Evolutionary conservation across 495 filamentous ascomycete genomes (phyloP).

Genomic region (Echria macrotheca): DNA sequence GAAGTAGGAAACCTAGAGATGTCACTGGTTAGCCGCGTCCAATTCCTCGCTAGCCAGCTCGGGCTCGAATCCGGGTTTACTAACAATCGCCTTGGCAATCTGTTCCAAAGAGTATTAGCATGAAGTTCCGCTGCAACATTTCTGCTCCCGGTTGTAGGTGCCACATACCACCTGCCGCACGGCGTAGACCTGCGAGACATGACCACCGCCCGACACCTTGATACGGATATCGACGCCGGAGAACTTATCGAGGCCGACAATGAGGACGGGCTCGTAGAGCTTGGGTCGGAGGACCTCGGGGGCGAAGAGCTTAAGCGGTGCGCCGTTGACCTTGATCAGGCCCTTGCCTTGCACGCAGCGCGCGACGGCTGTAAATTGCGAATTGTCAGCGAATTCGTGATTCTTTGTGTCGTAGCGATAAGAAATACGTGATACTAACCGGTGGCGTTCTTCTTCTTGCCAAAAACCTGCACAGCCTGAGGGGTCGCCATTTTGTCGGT

Average conservation of each 20-base stretch:
- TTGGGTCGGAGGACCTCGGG: conserved; percentile 98
- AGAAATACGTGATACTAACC: conserved; percentile 22
- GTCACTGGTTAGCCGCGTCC: conserved; percentile 1
- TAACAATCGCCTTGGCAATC: conserved; percentile 68
- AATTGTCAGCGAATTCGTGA: conserved; percentile 9
- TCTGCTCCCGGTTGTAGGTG: background rate
- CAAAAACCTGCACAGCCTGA: conserved; percentile 35
- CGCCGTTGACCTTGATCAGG: conserved; percentile 97
- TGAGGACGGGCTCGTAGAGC: conserved; percentile 91
- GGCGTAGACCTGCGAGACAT: conserved; percentile 96
- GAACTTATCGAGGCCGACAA: conserved; percentile 96
- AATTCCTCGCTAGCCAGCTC: background rate
- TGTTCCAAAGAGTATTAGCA: conserved; percentile 21
- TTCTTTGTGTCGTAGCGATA: conserved; percentile 3
- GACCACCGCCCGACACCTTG: conserved; percentile 93
- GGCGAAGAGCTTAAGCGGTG: conserved; percentile 87
- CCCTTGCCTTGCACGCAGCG: conserved; percentile 46
- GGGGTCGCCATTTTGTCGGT: conserved; percentile 29
- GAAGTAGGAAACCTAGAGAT: conserved; percentile 78
- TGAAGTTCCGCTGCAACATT: background rate
- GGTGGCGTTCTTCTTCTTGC: conserved; percentile 41
- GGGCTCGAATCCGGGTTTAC: conserved; percentile 8
- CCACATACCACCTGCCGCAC: conserved; percentile 75
- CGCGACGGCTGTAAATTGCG: conserved; percentile 28
- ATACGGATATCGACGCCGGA: conserved; percentile 83